Evolutionary conservation across 2,329 filamentous ascomycete species (phyloP).

Genomic region (Pseudogymnoascus pannorum): DNA sequence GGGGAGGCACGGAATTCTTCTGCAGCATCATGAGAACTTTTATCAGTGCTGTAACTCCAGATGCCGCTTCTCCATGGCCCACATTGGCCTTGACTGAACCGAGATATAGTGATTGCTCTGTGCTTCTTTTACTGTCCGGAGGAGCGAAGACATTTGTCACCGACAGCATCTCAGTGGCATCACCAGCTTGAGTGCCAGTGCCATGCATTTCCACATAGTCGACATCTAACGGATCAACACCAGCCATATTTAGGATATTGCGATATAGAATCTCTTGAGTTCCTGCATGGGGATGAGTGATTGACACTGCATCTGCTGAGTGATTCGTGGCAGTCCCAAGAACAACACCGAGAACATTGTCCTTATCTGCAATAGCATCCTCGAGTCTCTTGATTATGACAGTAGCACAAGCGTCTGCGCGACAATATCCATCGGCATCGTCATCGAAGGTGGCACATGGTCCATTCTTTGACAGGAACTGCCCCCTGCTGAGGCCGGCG

Average conservation of each 20-base stretch:
- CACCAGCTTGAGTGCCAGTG: slow-evolving; percentile 79
- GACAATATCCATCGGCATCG: slow-evolving; percentile 46
- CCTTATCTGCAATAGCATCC: slow-evolving; percentile 43
- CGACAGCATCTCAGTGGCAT: slow-evolving; percentile 74
- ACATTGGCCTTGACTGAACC: slow-evolving; percentile 31
- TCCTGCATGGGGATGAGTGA: slow-evolving; percentile 73
- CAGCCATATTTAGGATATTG: slow-evolving; percentile 62
- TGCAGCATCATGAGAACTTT: slow-evolving; percentile 29
- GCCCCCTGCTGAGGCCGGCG: slow-evolving; percentile 25
- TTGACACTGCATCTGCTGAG: slow-evolving; percentile 72
- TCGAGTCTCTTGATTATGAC: slow-evolving; percentile 44
- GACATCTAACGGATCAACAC: slow-evolving; percentile 68
- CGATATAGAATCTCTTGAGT: slow-evolving; percentile 67
- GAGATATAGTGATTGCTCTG: slow-evolving; percentile 41
- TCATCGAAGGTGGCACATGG: slow-evolving; percentile 43
- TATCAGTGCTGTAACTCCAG: slow-evolving; percentile 29
- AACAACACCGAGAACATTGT: slow-evolving; percentile 48
- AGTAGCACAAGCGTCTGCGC: slow-evolving; percentile 42
- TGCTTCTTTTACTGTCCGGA: slow-evolving; percentile 39
- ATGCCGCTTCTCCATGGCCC: slow-evolving; percentile 30
- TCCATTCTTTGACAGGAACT: slow-evolving; percentile 31
- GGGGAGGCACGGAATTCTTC: slow-evolving; percentile 26
- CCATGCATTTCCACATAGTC: slow-evolving; percentile 87
- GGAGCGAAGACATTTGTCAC: slow-evolving; percentile 60
- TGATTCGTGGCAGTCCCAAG: slow-evolving; percentile 72